Evolutionary conservation across 441 rosid genomes (phyloP).

Genomic region (Populus tomentosa): DNA sequence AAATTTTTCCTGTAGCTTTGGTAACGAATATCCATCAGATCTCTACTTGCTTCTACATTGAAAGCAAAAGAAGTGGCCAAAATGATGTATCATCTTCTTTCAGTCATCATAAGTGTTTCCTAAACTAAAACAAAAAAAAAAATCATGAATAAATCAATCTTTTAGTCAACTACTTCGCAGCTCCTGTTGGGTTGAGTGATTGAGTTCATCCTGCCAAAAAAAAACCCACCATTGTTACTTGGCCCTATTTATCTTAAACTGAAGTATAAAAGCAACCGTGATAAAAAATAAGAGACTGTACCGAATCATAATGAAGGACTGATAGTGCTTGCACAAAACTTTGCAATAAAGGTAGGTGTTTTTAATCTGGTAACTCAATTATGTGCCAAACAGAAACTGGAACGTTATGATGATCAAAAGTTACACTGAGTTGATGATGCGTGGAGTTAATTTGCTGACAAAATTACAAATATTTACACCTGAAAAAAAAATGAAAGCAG

Average conservation of each 20-base stretch:
- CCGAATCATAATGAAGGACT: conserved; percentile 30
- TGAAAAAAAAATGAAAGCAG: conserved; percentile 26
- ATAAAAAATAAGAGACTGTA: conserved; percentile 21
- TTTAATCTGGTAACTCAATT: conserved; percentile 18
- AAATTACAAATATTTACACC: conserved; percentile 45
- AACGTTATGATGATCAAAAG: conserved; percentile 16
- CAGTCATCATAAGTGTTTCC: conserved; percentile 24
- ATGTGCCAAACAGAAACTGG: conserved; percentile 18
- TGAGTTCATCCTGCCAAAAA: conserved; percentile 32
- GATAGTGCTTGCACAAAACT: conserved; percentile 5
- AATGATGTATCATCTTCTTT: conserved; percentile 36
- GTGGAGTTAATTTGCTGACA: conserved; percentile 35
- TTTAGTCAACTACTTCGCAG: conserved; percentile 42
- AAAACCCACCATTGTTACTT: conserved; percentile 13
- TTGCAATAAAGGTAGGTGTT: conserved; percentile 13
- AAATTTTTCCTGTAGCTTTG: conserved; percentile 22
- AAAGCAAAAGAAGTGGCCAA: conserved; percentile 24
- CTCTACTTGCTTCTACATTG: conserved; percentile 23
- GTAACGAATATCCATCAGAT: conserved; percentile 24
- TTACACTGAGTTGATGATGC: conserved; percentile 23
- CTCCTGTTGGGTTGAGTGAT: conserved; percentile 23
- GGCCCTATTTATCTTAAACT: conserved; percentile 3
- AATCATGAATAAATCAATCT: conserved; percentile 44
- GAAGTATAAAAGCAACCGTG: background rate
- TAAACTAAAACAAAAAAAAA: conserved; percentile 23